These are phyloP conservation scores for Thalassiosira profunda DNA, from an alignment of 108 stramenopile species.

Conservation along the genomic window DNA sequence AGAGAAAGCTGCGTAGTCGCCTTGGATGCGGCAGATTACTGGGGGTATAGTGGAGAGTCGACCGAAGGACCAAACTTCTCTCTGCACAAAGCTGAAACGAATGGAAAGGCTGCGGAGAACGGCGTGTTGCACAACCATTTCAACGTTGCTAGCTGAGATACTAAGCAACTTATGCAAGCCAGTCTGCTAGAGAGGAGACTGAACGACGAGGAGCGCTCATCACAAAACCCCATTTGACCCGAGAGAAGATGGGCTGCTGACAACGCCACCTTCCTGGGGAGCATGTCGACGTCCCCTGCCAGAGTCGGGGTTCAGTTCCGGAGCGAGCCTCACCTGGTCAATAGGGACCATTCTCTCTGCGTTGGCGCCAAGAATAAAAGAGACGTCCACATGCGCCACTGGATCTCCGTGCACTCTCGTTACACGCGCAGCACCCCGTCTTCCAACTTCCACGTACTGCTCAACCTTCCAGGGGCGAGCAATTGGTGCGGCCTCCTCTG, in stretches of 20 bases:
- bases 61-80: constrained; percentile 24
- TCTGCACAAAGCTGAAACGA: constrained; percentile 36
- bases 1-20: constrained; percentile 95
- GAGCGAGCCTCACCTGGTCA: constrained; percentile 26
- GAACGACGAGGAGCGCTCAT: too few species aligned
- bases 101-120: constrained; percentile 21
- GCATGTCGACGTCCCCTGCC: constrained; percentile 26
- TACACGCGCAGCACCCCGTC: constrained; percentile 25
- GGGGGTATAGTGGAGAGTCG: constrained; percentile 55
- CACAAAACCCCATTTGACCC: too few species aligned
- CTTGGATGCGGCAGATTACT: constrained; percentile 97
- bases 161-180: too few species aligned
- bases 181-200: too few species aligned
- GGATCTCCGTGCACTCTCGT: constrained; percentile 16
- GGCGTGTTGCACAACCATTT: constrained; percentile 47
- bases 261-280: too few species aligned
- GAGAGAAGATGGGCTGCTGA: too few species aligned
- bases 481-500: background rate
- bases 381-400: constrained; percentile 29
- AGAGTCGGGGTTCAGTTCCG: constrained; percentile 31
- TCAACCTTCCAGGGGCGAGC: constrained; percentile 14
- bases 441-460: constrained; percentile 1
- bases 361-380: constrained; percentile 23
- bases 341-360: constrained; percentile 33
- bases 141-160: constrained; percentile 24